A percentile compares a stretch with the other conserved stretches of the same genome.
Conservation (phyloP, 331 rosid genomes). For the Erythrophleum ivorense region DNA sequence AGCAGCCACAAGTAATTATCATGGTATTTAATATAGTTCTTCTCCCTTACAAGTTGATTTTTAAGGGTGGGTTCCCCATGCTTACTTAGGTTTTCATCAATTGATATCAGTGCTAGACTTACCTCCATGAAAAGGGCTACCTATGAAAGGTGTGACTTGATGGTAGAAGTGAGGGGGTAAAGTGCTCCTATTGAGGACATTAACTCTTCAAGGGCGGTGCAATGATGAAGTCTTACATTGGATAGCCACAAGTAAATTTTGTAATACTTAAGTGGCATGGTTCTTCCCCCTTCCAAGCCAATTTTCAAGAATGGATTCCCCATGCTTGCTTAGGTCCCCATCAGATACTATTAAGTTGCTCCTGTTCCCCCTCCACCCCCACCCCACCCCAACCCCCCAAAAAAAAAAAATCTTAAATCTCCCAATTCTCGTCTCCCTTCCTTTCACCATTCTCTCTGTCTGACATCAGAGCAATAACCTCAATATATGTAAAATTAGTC, state of each 20-base stretch:
- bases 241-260: background rate
- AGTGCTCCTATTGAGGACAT: background rate
- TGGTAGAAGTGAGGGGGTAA: background rate
- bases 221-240: background rate
- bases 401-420: slow-evolving; percentile 4
- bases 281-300: too few species aligned
- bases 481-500: slow-evolving; percentile 1
- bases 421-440: slow-evolving; percentile 1
- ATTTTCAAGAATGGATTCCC: background rate
- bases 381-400: too few species aligned
- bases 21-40: background rate
- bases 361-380: background rate
- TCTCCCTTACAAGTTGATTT: background rate
- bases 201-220: background rate
- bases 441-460: slow-evolving; percentile 15
- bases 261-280: background rate
- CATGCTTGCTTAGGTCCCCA: background rate
- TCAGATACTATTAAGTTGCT: background rate
- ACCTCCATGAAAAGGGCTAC: background rate
- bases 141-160: background rate
- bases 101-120: background rate
- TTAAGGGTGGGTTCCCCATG: background rate
- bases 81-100: background rate
- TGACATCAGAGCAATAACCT: slow-evolving; percentile 30
- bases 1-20: background rate